Percentiles rank a stretch among this genome's conserved stretches.
phyloP scores from a whole-genome alignment of 768 basidiomycete genomes.

The Macrolepiota albuminosa region DNA sequence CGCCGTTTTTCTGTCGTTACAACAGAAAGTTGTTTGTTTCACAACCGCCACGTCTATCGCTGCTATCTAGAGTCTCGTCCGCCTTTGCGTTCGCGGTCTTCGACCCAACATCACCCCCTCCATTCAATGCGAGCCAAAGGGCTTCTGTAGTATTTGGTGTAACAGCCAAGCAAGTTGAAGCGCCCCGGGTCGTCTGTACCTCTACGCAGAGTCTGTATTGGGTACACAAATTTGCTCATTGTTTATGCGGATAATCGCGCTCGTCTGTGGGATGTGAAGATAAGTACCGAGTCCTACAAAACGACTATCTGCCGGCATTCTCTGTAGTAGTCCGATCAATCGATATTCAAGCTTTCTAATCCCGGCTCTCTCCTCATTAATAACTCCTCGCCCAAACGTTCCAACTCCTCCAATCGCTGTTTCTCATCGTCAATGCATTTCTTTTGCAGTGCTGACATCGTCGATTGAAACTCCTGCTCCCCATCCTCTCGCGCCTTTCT shows the following conservation, averaged over 20 bases:
- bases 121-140: slow-evolving; percentile 51
- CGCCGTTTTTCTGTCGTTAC: neutral
- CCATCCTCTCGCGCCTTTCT: neutral
- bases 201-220: slow-evolving; percentile 57
- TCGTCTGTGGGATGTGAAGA: slow-evolving; percentile 82
- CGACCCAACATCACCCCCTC: slow-evolving; percentile 41
- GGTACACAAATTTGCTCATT: slow-evolving; percentile 67
- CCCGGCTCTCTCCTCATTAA: neutral
- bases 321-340: no score
- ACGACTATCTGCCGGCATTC: no score
- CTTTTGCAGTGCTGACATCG: neutral
- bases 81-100: slow-evolving; percentile 32
- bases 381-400: neutral
- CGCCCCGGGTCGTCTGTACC: slow-evolving; percentile 76
- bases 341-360: neutral
- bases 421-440: neutral
- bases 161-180: slow-evolving; percentile 66
- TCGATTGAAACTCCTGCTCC: neutral
- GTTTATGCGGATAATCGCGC: slow-evolving; percentile 74
- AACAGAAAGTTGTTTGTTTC: neutral
- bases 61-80: slow-evolving; percentile 18
- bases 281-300: no score
- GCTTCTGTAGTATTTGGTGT: slow-evolving; percentile 70
- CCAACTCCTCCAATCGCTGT: neutral
- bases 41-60: slow-evolving; percentile 16